Evolutionary conservation across 352 stramenopile species (phyloP).

Genomic region (Globisporangium alternatum): DNA sequence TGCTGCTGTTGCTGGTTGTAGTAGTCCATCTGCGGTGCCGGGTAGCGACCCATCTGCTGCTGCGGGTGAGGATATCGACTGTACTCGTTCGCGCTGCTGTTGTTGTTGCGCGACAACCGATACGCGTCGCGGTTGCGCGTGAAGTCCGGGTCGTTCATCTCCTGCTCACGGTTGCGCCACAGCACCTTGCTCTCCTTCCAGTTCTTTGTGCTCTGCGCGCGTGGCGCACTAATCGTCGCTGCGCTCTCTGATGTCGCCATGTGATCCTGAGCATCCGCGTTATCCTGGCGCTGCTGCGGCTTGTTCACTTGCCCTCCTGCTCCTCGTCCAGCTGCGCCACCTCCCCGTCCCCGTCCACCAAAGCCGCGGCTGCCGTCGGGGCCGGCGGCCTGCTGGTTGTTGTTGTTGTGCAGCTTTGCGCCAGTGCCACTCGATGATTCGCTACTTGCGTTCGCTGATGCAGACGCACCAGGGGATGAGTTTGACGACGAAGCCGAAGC

Average conservation of each 20-base stretch:
- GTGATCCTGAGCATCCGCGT: not conserved
- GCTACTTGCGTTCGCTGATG: conserved; percentile 5
- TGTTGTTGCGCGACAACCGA: conserved; percentile 27
- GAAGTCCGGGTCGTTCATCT: conserved; percentile 93
- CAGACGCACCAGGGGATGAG: conserved; percentile 4
- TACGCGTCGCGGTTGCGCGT: conserved; percentile 77
- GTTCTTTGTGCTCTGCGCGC: conserved; percentile 35
- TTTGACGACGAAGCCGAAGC: conserved; percentile 22
- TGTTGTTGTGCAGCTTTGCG: conserved; percentile 14
- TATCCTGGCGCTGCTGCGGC: conserved; percentile 1
- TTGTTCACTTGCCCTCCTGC: not conserved
- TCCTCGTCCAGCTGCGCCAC: not conserved
- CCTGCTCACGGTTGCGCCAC: conserved; percentile 92
- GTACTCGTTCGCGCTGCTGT: conserved; percentile 15
- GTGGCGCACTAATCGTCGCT: not conserved
- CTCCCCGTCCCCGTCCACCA: conserved; percentile 15
- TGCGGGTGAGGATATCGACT: conserved; percentile 24
- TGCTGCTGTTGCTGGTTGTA: conserved; percentile 17
- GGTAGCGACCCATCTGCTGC: conserved; percentile 9
- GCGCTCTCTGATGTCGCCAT: not conserved
- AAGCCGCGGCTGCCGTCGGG: conserved; percentile 58
- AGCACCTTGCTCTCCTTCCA: conserved; percentile 92
- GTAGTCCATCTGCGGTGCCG: conserved; percentile 17
- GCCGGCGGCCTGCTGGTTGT: conserved; percentile 45
- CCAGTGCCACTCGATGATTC: conserved; percentile 7